phyloP scores from a whole-genome alignment of 352 stramenopile genomes.

The Paralagenidium karlingii region DNA sequence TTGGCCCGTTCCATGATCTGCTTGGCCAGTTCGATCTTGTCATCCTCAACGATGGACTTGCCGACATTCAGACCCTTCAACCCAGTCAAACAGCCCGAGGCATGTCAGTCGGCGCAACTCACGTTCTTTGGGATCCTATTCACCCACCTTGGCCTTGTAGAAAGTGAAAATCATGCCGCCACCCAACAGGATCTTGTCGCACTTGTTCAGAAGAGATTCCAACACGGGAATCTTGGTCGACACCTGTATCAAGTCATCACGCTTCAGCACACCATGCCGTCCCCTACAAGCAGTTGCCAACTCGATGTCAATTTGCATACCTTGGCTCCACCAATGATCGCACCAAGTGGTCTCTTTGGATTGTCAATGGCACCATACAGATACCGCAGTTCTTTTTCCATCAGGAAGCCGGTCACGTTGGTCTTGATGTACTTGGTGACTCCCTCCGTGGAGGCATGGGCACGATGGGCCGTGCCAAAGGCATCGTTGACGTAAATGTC shows the following conservation, averaged over 20 bases:
- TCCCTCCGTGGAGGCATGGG: constrained; percentile 95
- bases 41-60: constrained; percentile 91
- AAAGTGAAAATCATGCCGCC: constrained; percentile 98
- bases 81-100: too few relatives aligned
- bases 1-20: constrained; percentile 87
- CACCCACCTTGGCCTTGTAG: constrained; percentile 83
- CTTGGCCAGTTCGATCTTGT: constrained; percentile 88
- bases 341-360: constrained; percentile 87
- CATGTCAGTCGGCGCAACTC: not conserved
- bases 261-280: not conserved
- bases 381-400: constrained; percentile 98
- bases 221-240: constrained; percentile 95
- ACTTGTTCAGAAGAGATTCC: constrained; percentile 91
- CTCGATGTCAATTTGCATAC: constrained; percentile 15
- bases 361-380: constrained; percentile 80
- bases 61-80: constrained; percentile 85
- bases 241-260: constrained; percentile 10
- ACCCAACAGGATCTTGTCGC: constrained; percentile 93
- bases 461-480: constrained; percentile 96
- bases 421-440: constrained; percentile 92
- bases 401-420: constrained; percentile 91
- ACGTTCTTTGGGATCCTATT: not conserved
- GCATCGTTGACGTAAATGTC: constrained; percentile 98
- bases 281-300: not conserved
- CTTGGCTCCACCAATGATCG: constrained; percentile 95